Conservation (phyloP, 495 filamentous ascomycete species). For the Parachaetomium inaequale region DNA sequence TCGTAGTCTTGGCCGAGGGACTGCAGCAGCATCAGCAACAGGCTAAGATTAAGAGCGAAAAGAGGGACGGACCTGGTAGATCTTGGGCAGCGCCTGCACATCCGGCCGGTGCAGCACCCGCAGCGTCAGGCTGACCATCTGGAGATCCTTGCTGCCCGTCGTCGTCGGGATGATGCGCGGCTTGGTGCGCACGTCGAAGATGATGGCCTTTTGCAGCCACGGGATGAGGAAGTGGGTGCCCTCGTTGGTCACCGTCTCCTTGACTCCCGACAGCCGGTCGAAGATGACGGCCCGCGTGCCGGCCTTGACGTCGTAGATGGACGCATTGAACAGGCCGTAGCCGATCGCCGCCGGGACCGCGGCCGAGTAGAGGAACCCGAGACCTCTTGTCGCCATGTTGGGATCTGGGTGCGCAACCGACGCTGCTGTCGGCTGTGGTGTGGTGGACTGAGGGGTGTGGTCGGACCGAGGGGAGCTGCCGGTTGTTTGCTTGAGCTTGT, state of each 20-base stretch:
- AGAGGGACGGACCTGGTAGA: constrained; percentile 83
- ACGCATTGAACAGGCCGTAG: constrained; percentile 60
- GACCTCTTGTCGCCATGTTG: constrained; percentile 53
- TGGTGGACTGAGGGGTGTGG: constrained; percentile 19
- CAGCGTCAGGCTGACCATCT: constrained; percentile 99
- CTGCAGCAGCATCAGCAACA: constrained; percentile 27
- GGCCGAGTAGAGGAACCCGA: constrained; percentile 61
- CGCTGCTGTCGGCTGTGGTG: neutral
- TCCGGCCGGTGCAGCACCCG: constrained; percentile 94
- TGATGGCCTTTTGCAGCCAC: constrained; percentile 91
- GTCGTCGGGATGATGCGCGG: constrained; percentile 97
- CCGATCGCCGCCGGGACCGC: constrained; percentile 69
- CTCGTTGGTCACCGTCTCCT: constrained; percentile 88
- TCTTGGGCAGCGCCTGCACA: constrained; percentile 86
- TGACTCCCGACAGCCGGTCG: constrained; percentile 87
- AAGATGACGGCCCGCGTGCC: constrained; percentile 96
- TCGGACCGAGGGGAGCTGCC: neutral
- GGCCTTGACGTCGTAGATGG: constrained; percentile 95
- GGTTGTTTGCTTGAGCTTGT: constrained; percentile 5
- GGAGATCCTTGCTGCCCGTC: constrained; percentile 96
- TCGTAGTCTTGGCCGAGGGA: constrained; percentile 95
- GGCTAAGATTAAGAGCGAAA: too few species aligned
- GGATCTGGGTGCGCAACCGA: neutral
- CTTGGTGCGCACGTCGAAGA: constrained; percentile 98
- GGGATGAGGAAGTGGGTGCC: constrained; percentile 96